Evolutionary conservation across 306 rosid species (phyloP).

Genomic region (Malus domestica): ASM211411v1 NC_041796.1:22028501-22029000

Average conservation of each 20-base stretch:
- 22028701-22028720: slow-evolving; percentile 59
- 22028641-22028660: slow-evolving; percentile 69
- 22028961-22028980: slow-evolving; percentile 22
- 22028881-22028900: slow-evolving; percentile 1
- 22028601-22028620: slow-evolving; percentile 58
- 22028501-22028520: background rate
- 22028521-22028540: slow-evolving; percentile 49
- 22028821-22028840: slow-evolving; percentile 53
- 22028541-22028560: slow-evolving; percentile 67
- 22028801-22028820: slow-evolving; percentile 49
- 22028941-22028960: slow-evolving; percentile 32
- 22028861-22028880: slow-evolving; percentile 11
- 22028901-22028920: slow-evolving; percentile 12
- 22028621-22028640: slow-evolving; percentile 37
- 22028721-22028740: slow-evolving; percentile 72
- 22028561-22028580: slow-evolving; percentile 26
- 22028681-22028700: slow-evolving; percentile 40
- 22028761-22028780: slow-evolving; percentile 54
- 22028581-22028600: slow-evolving; percentile 41
- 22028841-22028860: slow-evolving; percentile 57
- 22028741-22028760: slow-evolving; percentile 64
- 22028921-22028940: slow-evolving; percentile 23
- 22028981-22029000: slow-evolving; percentile 19
- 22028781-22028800: slow-evolving; percentile 51
- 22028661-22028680: slow-evolving; percentile 58